Base-by-base conservation (phyloP, 2,329 filamentous ascomycete genomes). In the Chaetoscypha palmicola region DNA sequence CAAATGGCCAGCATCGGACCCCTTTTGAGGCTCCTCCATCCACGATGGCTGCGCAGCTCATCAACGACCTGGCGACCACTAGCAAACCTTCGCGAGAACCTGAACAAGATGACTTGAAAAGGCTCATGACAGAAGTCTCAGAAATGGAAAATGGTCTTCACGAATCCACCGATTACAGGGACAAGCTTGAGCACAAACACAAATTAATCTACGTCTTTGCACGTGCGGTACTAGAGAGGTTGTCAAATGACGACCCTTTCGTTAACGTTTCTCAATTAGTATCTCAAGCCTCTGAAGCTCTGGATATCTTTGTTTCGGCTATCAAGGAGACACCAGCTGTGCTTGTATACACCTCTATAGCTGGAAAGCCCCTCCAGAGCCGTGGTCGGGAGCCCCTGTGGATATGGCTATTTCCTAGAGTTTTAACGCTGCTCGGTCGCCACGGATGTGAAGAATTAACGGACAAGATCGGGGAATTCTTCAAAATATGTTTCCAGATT, bases 1-100 rank as follows among this genome's bases (percentile, higher is more conserved):
- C 36, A n/a, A 48, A 52, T 50, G 52, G 50, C 19, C 46, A 39
- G 3, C 30, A 41, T 30, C 4, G n/a, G 4, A 47, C 38, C 26
- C 43, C 21, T 11, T 51, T 52, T 19, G 50, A 60, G 20, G 38
- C 69, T 42, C 79, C 80, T 30, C 84, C 88, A 10, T 95, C 90
- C 12, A 94, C 89, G 8, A 74, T 95, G 58, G 88, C 90, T 41
- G 87, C 87, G 10, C 86, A 94, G 64, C 80, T 96, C 45, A 87
- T 92, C 51, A 82, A 86, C 61, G 87, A 86, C 61, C 80, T 89
- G 50, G 79, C 83, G 33, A 76, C 83, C 17, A 76, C 77, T 38
- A 72, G 75, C 40, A 74, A 72, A 49, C 77, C 75, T 34, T 74
- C 76, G 41, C 74, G 76, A 56, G 76, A 76, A 41, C 75, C 83